Base-by-base conservation (phyloP, 2,329 filamentous ascomycete genomes). In the Penicillium brasilianum region DNA sequence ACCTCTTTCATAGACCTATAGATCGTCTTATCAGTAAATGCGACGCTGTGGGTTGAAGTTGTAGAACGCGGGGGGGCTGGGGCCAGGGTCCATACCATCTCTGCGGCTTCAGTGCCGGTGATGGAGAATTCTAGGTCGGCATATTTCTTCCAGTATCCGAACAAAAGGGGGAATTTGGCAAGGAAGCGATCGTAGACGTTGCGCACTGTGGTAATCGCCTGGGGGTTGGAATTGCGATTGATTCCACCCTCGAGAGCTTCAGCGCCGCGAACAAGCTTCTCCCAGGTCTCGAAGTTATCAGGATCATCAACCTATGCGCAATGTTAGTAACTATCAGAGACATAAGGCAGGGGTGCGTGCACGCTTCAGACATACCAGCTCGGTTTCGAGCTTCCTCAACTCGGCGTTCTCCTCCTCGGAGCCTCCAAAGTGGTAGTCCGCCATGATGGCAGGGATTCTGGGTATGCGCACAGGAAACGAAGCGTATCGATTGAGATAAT, bases 91-190 rank as follows among this genome's bases (percentile, higher is more conserved):
- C 85, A 72, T 77, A 97, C 93, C 90, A 97, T 96, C 78, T 98
- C 95, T 57, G 95, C 95, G 46, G 94, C 94, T 82, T 99, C 95
- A 5, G 95, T 96, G 18, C 95, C 95, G 4, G 93, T 93, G 67
- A 99, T 97, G 54, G 93, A 93, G 80, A 99, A 99, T 74, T 99
- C 95, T 66, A 96, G 85, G 72, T 98, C 94, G 73, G 95, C 95
- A 84, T 98, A 99, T 77, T 97, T 98, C 83, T 98, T 98, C 95
- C 95, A 99, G 82, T 98, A 99, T 55, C 94, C 95, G 72, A 98
- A 99, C 41, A 98, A 87, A 11, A 98, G 85, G 2, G 95, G 95
- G 67, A 97, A 99, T 74, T 97, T 97, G 63, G 91, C 87, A 22
- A 99, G 89, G 74, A 99, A 96, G 51, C 90, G 88, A 76, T 99